These are phyloP conservation scores for Hanseniaspora gamundiae DNA, from an alignment of 1,139 yeast species.

Conservation along the genomic window DNA sequence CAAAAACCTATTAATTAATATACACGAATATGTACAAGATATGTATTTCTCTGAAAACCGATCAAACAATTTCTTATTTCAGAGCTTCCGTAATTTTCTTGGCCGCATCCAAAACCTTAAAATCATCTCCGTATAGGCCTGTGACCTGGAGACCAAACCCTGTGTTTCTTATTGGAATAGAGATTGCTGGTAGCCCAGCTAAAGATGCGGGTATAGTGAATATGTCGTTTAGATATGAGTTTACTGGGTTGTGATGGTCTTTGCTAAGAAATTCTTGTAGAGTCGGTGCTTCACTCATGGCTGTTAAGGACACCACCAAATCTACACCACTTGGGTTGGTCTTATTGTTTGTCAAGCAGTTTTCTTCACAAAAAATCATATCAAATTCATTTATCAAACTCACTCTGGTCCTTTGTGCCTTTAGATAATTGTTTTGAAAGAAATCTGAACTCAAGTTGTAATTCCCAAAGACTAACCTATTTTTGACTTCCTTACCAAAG, in stretches of 20 bases:
- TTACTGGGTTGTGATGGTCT: conserved; percentile 37
- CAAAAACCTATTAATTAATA: background rate
- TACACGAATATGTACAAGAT: background rate
- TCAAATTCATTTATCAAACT: conserved; percentile 55
- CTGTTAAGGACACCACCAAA: conserved; percentile 61
- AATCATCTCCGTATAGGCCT: conserved; percentile 82
- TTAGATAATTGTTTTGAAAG: conserved; percentile 63
- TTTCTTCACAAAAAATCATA: conserved; percentile 40
- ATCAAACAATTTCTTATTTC: background rate
- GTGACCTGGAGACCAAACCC: conserved; percentile 66
- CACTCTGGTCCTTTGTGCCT: conserved; percentile 61
- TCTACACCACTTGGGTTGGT: conserved; percentile 36
- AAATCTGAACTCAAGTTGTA: conserved; percentile 67
- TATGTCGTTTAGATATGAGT: conserved; percentile 67
- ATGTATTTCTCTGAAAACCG: conserved; percentile 1
- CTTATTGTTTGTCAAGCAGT: conserved; percentile 28
- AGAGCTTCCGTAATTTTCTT: conserved; percentile 6
- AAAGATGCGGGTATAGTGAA: conserved; percentile 83
- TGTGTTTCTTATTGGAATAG: conserved; percentile 42
- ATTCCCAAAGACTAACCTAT: conserved; percentile 75
- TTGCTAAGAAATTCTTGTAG: conserved; percentile 30
- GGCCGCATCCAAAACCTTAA: conserved; percentile 36
- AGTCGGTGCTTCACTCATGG: conserved; percentile 47
- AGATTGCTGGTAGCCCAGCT: conserved; percentile 81
- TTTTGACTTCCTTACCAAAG: conserved; percentile 74